Percentiles rank a stretch among this genome's conserved stretches.
Evolutionary conservation across 1,284 basidiomycete genomes (phyloP).

Genomic region (Schizophyllum commune): DNA sequence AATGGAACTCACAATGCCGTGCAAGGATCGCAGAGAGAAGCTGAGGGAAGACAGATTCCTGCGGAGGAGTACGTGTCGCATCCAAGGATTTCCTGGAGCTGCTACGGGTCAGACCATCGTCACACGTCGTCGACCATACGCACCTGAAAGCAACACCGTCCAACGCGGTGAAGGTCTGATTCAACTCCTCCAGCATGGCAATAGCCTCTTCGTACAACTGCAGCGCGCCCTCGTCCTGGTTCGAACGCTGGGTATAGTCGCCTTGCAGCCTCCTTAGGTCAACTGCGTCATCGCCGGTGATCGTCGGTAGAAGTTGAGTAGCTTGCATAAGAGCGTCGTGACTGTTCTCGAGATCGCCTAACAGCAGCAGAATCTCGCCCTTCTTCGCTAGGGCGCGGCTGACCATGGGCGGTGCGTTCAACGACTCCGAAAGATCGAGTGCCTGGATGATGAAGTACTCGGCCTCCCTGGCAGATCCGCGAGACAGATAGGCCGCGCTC

Average conservation of each 20-base stretch:
- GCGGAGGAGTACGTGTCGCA: slow-evolving; percentile 24
- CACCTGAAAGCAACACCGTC: slow-evolving; percentile 28
- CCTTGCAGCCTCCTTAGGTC: slow-evolving; percentile 58
- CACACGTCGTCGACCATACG: background rate
- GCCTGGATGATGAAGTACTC: slow-evolving; percentile 78
- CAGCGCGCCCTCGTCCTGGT: slow-evolving; percentile 39
- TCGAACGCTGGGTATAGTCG: slow-evolving; percentile 44
- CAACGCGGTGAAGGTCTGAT: slow-evolving; percentile 43
- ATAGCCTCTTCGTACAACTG: slow-evolving; percentile 47
- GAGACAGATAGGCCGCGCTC: slow-evolving; percentile 49
- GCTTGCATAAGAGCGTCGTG: slow-evolving; percentile 47
- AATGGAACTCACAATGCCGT: slow-evolving; percentile 56
- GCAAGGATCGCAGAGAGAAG: slow-evolving; percentile 62
- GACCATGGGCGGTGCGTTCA: slow-evolving; percentile 58
- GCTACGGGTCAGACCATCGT: slow-evolving; percentile 8
- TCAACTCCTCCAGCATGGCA: slow-evolving; percentile 50
- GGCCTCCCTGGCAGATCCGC: slow-evolving; percentile 76
- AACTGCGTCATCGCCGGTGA: slow-evolving; percentile 48
- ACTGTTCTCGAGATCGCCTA: slow-evolving; percentile 51
- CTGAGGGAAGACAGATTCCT: slow-evolving; percentile 60
- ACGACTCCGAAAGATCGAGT: slow-evolving; percentile 53
- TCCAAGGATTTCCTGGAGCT: slow-evolving; percentile 39
- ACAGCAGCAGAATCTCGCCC: slow-evolving; percentile 61
- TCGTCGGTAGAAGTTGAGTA: slow-evolving; percentile 33
- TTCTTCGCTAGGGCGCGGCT: slow-evolving; percentile 58